These are phyloP conservation scores for Bondarzewia mesenterica DNA, from an alignment of 1,284 basidiomycete genomes.

Conservation along the genomic window DNA sequence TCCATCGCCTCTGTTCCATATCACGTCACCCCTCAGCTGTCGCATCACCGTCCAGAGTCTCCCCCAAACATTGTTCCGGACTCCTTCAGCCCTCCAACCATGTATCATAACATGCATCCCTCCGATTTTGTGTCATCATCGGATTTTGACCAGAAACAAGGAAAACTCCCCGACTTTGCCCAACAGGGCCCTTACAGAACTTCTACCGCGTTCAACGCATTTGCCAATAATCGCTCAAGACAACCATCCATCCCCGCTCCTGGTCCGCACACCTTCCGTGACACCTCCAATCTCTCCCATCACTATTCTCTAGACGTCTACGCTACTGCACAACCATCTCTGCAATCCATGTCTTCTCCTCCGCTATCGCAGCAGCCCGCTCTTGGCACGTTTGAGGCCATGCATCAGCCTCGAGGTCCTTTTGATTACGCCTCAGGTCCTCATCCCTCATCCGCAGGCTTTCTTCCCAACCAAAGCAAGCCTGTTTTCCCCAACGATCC, in stretches of 20 bases:
- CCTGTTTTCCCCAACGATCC: conserved; percentile 13
- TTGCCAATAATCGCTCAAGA: conserved; percentile 23
- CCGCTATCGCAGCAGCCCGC: conserved; percentile 12
- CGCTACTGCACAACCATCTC: conserved; percentile 15
- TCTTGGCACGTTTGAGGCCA: conserved; percentile 18
- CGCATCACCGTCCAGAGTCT: conserved; percentile 38
- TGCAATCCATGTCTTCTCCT: conserved; percentile 11
- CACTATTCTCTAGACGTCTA: conserved; percentile 23
- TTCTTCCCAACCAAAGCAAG: conserved; percentile 9
- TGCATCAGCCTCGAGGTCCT: conserved; percentile 17
- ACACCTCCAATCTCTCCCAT: conserved; percentile 21
- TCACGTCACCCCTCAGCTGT: conserved; percentile 36
- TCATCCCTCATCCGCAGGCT: conserved; percentile 15
- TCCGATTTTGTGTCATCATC: conserved; percentile 29
- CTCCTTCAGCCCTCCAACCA: conserved; percentile 24
- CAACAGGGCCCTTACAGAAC: conserved; percentile 24
- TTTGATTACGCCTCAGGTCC: conserved; percentile 20
- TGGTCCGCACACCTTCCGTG: conserved; percentile 21
- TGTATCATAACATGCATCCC: conserved; percentile 39
- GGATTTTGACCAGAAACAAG: conserved; percentile 31
- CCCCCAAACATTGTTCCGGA: conserved; percentile 26
- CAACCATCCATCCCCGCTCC: conserved; percentile 16
- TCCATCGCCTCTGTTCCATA: conserved; percentile 45
- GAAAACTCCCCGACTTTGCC: conserved; percentile 33
- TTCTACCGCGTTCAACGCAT: conserved; percentile 27